Conservation (phyloP, 139 green algal species). For the Diplosphaera chodatii region DNA sequence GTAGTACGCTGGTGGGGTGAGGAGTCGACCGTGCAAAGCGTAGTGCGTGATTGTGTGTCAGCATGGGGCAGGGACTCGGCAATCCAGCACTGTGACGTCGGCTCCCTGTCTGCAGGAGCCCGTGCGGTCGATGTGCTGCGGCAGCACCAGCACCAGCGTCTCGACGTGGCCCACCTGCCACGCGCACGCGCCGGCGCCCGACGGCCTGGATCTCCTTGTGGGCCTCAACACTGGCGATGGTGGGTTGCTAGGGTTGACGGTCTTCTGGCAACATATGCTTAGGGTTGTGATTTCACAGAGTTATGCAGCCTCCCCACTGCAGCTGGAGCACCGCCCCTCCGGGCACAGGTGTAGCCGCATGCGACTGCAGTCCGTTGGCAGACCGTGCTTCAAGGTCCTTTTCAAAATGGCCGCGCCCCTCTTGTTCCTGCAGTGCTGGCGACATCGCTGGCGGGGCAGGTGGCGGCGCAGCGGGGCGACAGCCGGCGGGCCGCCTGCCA, state of each 20-base stretch:
- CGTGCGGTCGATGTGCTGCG: conserved; percentile 28
- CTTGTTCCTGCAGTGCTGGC: conserved; percentile 47
- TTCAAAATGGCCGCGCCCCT: neutral
- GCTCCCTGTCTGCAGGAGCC: conserved; percentile 34
- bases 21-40: too few relatives aligned
- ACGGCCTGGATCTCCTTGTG: conserved; percentile 60
- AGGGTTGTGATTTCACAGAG: too few relatives aligned
- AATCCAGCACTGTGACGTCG: too few relatives aligned
- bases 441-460: conserved; percentile 49
- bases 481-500: conserved; percentile 24
- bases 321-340: too few relatives aligned
- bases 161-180: conserved; percentile 46
- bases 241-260: conserved; percentile 13
- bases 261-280: too few relatives aligned
- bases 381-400: neutral
- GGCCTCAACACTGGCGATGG: conserved; percentile 60
- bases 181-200: conserved; percentile 28
- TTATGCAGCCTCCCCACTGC: too few relatives aligned
- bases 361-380: too few relatives aligned
- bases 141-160: conserved; percentile 1
- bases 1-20: too few relatives aligned
- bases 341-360: too few relatives aligned
- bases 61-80: too few relatives aligned
- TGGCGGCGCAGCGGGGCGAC: conserved; percentile 20
- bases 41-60: too few relatives aligned